phyloP scores from a whole-genome alignment of 2,329 filamentous ascomycete species.

The Phialophora macrospora region DNA sequence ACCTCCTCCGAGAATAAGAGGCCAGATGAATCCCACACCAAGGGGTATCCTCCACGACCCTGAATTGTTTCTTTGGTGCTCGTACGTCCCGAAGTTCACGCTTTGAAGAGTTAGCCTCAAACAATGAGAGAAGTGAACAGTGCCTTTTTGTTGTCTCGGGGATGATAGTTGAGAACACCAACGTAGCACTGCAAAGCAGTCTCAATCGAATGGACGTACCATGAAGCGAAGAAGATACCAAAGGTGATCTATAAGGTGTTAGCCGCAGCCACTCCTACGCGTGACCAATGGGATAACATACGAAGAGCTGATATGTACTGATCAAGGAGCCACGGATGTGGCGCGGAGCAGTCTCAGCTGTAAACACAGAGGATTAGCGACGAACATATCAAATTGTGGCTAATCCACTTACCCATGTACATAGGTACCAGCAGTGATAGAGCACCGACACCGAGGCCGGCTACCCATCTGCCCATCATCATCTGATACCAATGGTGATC shows the following conservation, averaged over 20 bases:
- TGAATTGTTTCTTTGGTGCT: slow-evolving; percentile 37
- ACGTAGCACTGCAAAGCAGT: background rate
- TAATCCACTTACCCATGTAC: slow-evolving; percentile 42
- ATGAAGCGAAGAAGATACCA: slow-evolving; percentile 69
- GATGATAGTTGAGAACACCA: background rate
- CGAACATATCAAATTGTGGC: background rate
- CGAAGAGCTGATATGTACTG: slow-evolving; percentile 54
- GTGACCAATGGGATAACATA: slow-evolving; percentile 43
- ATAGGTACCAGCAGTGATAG: slow-evolving; percentile 52
- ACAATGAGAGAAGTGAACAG: too few relatives aligned
- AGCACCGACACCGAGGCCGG: slow-evolving; percentile 52
- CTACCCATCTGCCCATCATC: slow-evolving; percentile 56
- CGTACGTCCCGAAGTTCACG: slow-evolving; percentile 49
- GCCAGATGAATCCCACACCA: slow-evolving; percentile 62
- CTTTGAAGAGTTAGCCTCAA: background rate
- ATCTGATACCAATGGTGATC: slow-evolving; percentile 69
- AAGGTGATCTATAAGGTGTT: slow-evolving; percentile 53
- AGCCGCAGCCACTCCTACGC: background rate
- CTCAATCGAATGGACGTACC: slow-evolving; percentile 24
- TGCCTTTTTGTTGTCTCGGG: too few relatives aligned
- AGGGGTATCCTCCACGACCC: slow-evolving; percentile 57
- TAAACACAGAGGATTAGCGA: slow-evolving; percentile 21
- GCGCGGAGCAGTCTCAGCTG: slow-evolving; percentile 51
- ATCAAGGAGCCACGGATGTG: slow-evolving; percentile 54
- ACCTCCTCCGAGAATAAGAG: slow-evolving; percentile 58